Evolutionary conservation across 1,139 yeast genomes (phyloP).

Genomic region (Tardiomyces digboiensis): DNA sequence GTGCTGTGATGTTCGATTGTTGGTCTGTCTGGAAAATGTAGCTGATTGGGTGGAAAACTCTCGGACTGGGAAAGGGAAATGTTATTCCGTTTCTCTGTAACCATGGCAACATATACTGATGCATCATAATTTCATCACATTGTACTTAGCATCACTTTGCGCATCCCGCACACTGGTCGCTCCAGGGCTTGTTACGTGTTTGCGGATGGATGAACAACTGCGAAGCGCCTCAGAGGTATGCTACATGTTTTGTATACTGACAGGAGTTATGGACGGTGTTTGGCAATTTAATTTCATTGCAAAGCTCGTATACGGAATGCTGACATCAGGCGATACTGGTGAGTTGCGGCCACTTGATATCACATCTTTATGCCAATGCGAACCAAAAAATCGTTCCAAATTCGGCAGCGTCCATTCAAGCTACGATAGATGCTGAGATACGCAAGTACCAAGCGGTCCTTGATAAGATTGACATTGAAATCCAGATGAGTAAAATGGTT

Average conservation of each 20-base stretch:
- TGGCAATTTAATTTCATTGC: too few species aligned
- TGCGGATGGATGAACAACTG: not conserved
- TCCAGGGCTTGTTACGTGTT: too few species aligned
- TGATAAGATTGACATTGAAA: conserved; percentile 16
- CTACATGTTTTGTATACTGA: too few species aligned
- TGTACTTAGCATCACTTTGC: too few species aligned
- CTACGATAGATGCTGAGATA: conserved; percentile 14
- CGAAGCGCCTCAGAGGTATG: not conserved
- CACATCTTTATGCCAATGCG: conserved; percentile 12
- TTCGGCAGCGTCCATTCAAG: conserved; percentile 16
- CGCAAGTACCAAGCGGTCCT: conserved; percentile 13
- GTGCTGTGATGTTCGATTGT: not conserved
- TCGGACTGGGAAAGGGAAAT: not conserved
- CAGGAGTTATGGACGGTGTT: too few species aligned
- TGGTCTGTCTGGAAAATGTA: conserved; percentile 1
- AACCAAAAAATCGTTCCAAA: conserved; percentile 15
- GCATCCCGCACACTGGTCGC: too few species aligned
- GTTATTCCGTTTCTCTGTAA: not conserved
- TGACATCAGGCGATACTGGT: conserved; percentile 12
- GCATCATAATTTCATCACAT: too few species aligned
- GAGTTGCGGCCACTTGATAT: conserved; percentile 17
- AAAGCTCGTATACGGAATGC: too few species aligned
- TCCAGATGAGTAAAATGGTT: conserved; percentile 13
- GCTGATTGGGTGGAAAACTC: conserved; percentile 1
- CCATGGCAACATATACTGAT: not conserved